Percentiles rank a stretch among this genome's conserved stretches.
Evolutionary conservation across 2,329 filamentous ascomycete genomes (phyloP).

Genomic region (Colletotrichum horii): DNA sequence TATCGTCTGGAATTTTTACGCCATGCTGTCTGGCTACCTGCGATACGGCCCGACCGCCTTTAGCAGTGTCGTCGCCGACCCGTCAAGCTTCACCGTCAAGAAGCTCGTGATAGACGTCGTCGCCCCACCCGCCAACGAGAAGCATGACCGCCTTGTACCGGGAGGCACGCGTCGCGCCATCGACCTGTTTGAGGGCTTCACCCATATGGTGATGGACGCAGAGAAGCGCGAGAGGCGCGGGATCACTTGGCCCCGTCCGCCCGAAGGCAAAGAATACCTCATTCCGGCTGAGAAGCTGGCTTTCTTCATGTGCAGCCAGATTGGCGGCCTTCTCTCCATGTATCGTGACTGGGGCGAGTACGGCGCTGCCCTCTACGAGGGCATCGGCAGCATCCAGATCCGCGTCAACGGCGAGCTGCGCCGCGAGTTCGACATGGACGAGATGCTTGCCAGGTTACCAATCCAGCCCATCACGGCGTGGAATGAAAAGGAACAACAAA

Average conservation of each 20-base stretch:
- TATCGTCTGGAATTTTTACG: constrained; percentile 24
- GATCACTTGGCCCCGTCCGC: constrained; percentile 18
- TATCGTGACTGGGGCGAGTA: constrained; percentile 21
- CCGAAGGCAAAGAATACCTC: constrained; percentile 7
- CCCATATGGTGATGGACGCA: constrained; percentile 8
- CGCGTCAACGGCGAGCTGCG: constrained; percentile 21
- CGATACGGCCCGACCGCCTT: constrained; percentile 20
- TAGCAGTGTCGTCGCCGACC: constrained; percentile 12
- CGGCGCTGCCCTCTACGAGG: constrained; percentile 17
- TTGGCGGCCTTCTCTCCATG: constrained; percentile 19
- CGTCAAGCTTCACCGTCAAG: constrained; percentile 10
- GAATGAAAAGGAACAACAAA: constrained; percentile 13
- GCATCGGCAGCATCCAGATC: constrained; percentile 21
- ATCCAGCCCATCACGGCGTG: constrained; percentile 17
- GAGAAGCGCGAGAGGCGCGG: constrained; percentile 10
- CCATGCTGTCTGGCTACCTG: constrained; percentile 20
- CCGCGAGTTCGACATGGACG: constrained; percentile 21
- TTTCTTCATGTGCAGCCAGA: constrained; percentile 22
- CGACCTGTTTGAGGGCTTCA: constrained; percentile 19
- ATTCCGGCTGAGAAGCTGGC: constrained; percentile 23
- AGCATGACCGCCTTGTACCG: constrained; percentile 20
- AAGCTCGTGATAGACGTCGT: constrained; percentile 20
- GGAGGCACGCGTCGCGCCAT: neutral
- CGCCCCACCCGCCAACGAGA: constrained; percentile 12
- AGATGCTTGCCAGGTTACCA: constrained; percentile 19